Percentiles rank a stretch among this genome's conserved stretches.
phyloP scores from a whole-genome alignment of 352 stramenopile species.

The Pythium sukuiense region DNA sequence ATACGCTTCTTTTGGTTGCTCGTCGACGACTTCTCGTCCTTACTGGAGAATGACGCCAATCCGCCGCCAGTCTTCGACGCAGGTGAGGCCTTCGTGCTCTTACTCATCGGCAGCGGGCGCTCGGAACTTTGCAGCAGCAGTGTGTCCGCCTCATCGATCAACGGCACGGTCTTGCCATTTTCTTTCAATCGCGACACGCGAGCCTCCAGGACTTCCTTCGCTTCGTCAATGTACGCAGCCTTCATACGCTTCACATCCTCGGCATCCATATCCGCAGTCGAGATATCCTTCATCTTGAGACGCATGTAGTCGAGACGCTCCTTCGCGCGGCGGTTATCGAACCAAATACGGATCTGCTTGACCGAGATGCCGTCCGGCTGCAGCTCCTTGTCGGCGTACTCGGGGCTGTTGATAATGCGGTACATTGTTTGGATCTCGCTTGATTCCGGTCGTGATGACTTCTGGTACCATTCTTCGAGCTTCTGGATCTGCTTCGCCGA shows the following conservation, averaged over 20 bases:
- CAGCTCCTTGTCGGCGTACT: slow-evolving; percentile 81
- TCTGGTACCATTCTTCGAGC: slow-evolving; percentile 88
- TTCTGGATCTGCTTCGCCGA: slow-evolving; percentile 88
- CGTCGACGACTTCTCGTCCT: slow-evolving; percentile 16
- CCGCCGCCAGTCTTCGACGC: slow-evolving; percentile 29
- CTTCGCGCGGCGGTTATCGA: slow-evolving; percentile 85
- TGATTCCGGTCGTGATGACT: slow-evolving; percentile 74
- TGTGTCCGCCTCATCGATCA: slow-evolving; percentile 83
- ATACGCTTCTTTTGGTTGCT: slow-evolving; percentile 76
- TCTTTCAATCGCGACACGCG: slow-evolving; percentile 79
- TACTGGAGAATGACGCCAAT: slow-evolving; percentile 3
- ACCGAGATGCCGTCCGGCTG: slow-evolving; percentile 85
- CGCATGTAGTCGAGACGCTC: slow-evolving; percentile 88
- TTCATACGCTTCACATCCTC: slow-evolving; percentile 89
- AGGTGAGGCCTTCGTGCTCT: slow-evolving; percentile 36
- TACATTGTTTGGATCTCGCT: slow-evolving; percentile 91
- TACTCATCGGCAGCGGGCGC: slow-evolving; percentile 39
- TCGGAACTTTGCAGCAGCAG: slow-evolving; percentile 58
- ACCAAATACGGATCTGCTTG: slow-evolving; percentile 89
- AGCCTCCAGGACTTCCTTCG: slow-evolving; percentile 85
- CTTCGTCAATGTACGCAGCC: slow-evolving; percentile 85
- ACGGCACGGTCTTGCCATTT: slow-evolving; percentile 63
- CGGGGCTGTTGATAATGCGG: slow-evolving; percentile 83
- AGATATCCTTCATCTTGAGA: slow-evolving; percentile 89
- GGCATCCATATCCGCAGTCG: slow-evolving; percentile 77